Conservation (phyloP, 768 basidiomycete species). For the Kwoniella botswanensis region DNA sequence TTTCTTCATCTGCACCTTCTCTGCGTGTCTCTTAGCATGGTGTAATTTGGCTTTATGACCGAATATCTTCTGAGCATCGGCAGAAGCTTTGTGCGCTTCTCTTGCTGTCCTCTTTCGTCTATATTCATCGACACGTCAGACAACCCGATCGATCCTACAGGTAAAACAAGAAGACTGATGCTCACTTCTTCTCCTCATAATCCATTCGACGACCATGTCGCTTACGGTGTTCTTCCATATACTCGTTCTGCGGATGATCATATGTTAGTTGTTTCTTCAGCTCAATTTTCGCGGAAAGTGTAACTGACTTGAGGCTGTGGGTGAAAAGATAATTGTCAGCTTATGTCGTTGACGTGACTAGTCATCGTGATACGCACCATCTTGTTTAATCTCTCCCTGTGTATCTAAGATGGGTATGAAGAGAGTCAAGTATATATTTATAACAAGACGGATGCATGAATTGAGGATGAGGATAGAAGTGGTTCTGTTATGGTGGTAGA, state of each 20-base stretch:
- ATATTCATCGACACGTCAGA: constrained; percentile 2
- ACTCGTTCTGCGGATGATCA: constrained; percentile 76
- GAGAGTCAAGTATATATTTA: background rate
- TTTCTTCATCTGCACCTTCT: constrained; percentile 99
- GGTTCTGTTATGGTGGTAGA: background rate
- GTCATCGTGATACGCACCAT: constrained; percentile 29
- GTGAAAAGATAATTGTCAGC: constrained; percentile 20
- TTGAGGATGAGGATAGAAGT: background rate
- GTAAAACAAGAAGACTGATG: constrained; percentile 18
- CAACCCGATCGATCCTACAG: background rate
- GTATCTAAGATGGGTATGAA: background rate
- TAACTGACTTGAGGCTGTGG: constrained; percentile 43
- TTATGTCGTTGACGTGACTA: background rate
- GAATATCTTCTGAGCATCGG: constrained; percentile 87
- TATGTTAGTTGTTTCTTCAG: constrained; percentile 10
- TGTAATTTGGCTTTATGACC: constrained; percentile 98
- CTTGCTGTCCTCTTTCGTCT: constrained; percentile 61
- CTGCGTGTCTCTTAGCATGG: constrained; percentile 91
- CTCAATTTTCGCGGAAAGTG: background rate
- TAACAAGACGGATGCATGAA: background rate
- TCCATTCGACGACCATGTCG: constrained; percentile 94
- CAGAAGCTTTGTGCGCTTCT: constrained; percentile 67
- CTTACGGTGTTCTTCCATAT: constrained; percentile 98
- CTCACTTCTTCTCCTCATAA: constrained; percentile 92
- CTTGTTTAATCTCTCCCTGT: constrained; percentile 19